These are phyloP conservation scores for Cryptosporidium andersoni DNA, from an alignment of 169 alveolate species.

Conservation along the genomic window DNA sequence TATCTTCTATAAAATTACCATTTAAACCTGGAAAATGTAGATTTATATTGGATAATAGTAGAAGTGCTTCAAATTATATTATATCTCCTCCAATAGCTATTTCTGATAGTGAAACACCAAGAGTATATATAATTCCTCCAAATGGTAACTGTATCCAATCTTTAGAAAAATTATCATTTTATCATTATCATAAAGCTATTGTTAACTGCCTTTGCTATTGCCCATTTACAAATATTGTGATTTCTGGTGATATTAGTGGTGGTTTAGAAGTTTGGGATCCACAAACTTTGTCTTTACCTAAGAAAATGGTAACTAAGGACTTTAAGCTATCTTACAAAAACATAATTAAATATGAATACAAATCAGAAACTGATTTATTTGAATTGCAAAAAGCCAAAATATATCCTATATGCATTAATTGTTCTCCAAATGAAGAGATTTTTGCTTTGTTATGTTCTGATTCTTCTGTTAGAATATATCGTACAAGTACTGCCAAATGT, in stretches of 20 bases:
- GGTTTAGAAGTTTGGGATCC: constrained; percentile 84
- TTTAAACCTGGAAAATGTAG: constrained; percentile 30
- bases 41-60: neutral
- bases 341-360: constrained; percentile 74
- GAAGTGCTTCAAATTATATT: constrained; percentile 1
- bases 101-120: constrained; percentile 77
- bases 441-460: constrained; percentile 85
- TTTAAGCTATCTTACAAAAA: neutral
- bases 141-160: constrained; percentile 48
- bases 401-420: constrained; percentile 79
- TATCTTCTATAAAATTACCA: constrained; percentile 76
- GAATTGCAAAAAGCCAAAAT: constrained; percentile 85
- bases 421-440: constrained; percentile 83
- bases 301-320: neutral
- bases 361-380: constrained; percentile 89
- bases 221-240: constrained; percentile 65
- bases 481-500: constrained; percentile 86
- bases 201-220: constrained; percentile 76
- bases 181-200: constrained; percentile 75
- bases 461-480: constrained; percentile 83
- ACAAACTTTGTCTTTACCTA: constrained; percentile 76
- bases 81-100: constrained; percentile 60
- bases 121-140: constrained; percentile 73
- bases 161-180: constrained; percentile 58
- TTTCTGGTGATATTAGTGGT: constrained; percentile 81